Percentiles rank a stretch among this genome's conserved stretches.
phyloP scores from a whole-genome alignment of 495 filamentous ascomycete species.

The Lindgomyces ingoldianus region DNA sequence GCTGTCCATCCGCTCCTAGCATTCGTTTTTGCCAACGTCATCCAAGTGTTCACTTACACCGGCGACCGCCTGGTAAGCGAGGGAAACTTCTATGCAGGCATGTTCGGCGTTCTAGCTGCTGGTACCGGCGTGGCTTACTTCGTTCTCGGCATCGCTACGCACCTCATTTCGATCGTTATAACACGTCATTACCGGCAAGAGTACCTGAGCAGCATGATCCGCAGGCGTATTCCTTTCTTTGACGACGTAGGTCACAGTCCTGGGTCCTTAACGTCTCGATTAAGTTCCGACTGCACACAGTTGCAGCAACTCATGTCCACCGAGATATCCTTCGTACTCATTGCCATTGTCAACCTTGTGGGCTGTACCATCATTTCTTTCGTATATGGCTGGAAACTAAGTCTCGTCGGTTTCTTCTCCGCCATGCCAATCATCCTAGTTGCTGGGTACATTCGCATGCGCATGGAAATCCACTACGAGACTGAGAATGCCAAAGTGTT shows the following conservation, averaged over 20 bases:
- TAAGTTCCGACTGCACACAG: conserved; percentile 31
- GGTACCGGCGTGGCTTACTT: conserved; percentile 34
- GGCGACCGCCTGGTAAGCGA: conserved; percentile 19
- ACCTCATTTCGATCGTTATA: conserved; percentile 29
- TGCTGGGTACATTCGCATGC: conserved; percentile 37
- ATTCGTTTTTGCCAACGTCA: conserved; percentile 38
- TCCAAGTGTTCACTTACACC: conserved; percentile 33
- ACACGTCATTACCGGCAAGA: conserved; percentile 36
- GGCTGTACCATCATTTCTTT: conserved; percentile 38
- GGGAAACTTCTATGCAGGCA: conserved; percentile 39
- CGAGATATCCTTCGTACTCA: conserved; percentile 35
- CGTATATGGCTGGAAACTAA: conserved; percentile 41
- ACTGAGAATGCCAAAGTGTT: conserved; percentile 38
- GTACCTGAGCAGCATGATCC: conserved; percentile 37
- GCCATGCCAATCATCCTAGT: conserved; percentile 36
- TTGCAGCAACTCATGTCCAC: conserved; percentile 37
- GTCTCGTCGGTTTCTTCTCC: conserved; percentile 34
- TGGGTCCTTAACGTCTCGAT: conserved; percentile 34
- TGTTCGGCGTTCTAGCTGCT: conserved; percentile 37
- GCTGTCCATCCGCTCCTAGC: conserved; percentile 39
- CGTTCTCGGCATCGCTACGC: conserved; percentile 25
- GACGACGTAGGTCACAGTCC: conserved; percentile 38
- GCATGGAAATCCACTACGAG: conserved; percentile 39
- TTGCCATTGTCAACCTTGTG: conserved; percentile 34
- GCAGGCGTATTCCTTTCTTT: conserved; percentile 38